Conservation (phyloP, 2,329 filamentous ascomycete species). For the Trichoderma atroviride region DNA sequence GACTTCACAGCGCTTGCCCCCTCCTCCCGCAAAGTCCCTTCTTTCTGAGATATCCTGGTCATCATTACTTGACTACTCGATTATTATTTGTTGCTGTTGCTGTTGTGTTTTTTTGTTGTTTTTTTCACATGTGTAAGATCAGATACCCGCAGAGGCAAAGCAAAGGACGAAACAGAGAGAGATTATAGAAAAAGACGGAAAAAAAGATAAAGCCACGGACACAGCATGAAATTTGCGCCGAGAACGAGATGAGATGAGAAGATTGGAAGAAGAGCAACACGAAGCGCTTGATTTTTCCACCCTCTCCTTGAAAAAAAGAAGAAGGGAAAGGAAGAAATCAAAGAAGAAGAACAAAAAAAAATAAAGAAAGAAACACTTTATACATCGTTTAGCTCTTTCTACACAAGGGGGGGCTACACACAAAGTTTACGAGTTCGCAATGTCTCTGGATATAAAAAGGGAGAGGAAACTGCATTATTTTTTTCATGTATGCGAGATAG, state of each 20-base stretch:
- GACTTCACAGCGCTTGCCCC: not conserved
- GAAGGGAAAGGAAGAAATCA: not conserved
- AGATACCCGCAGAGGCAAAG: constrained; percentile 28
- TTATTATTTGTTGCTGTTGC: constrained; percentile 17
- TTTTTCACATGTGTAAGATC: constrained; percentile 26
- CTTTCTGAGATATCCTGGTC: constrained; percentile 24
- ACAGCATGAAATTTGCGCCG: constrained; percentile 7
- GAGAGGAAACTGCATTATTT: constrained; percentile 17
- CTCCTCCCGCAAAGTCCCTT: not conserved
- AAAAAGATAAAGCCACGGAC: constrained; percentile 3
- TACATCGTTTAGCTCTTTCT: constrained; percentile 6
- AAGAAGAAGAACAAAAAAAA: not conserved
- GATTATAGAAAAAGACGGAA: not conserved
- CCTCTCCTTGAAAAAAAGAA: not conserved
- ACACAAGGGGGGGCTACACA: not conserved
- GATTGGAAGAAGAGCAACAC: not conserved
- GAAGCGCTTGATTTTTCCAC: not conserved
- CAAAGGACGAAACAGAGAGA: constrained; percentile 16
- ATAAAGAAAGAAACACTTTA: not conserved
- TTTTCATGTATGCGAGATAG: constrained; percentile 20
- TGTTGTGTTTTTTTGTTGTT: constrained; percentile 16
- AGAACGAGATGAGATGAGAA: not conserved
- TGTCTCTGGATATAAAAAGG: constrained; percentile 16
- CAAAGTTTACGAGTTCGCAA: constrained; percentile 7
- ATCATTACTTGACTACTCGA: constrained; percentile 8